Evolutionary conservation across 2,329 filamentous ascomycete species (phyloP).

Genomic region (Arthroderma sp.): DNA sequence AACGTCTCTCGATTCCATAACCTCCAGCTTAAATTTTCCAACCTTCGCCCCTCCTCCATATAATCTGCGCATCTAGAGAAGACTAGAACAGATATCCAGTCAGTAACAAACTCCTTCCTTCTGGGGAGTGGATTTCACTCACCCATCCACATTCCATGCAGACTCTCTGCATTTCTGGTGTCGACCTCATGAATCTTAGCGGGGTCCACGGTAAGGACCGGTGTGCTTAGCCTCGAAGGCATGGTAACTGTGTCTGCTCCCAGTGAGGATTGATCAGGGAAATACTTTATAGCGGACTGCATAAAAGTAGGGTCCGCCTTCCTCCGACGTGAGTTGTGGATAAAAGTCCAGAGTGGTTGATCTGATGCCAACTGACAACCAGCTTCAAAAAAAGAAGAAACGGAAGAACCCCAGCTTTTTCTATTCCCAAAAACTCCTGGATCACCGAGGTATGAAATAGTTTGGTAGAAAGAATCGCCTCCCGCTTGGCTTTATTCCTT

Average conservation of each 20-base stretch:
- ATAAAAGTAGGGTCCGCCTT: too few relatives aligned
- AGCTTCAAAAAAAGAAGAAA: too few relatives aligned
- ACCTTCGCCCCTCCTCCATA: conserved; percentile 77
- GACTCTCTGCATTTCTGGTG: conserved; percentile 78
- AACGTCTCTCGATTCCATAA: conserved; percentile 90
- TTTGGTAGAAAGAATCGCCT: too few relatives aligned
- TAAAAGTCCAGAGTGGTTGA: too few relatives aligned
- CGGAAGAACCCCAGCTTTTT: too few relatives aligned
- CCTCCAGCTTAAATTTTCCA: conserved; percentile 94
- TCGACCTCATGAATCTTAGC: conserved; percentile 90
- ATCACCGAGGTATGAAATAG: too few relatives aligned
- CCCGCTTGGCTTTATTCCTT: too few relatives aligned
- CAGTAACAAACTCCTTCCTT: neutral
- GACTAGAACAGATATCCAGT: conserved; percentile 39
- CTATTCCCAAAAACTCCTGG: too few relatives aligned
- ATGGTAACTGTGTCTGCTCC: conserved; percentile 37
- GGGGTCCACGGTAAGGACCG: conserved; percentile 82
- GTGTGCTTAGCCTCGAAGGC: conserved; percentile 70
- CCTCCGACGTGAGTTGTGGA: too few relatives aligned
- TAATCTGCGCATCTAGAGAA: conserved; percentile 91
- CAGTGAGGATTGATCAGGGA: too few relatives aligned
- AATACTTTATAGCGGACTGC: too few relatives aligned
- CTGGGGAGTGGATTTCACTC: conserved; percentile 29
- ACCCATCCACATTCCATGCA: conserved; percentile 97
- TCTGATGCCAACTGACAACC: too few relatives aligned